Evolutionary conservation across 2,329 filamentous ascomycete species (phyloP), one percentile per base, ranked within the genome.

Genomic region (Xylaria sp.): DNA sequence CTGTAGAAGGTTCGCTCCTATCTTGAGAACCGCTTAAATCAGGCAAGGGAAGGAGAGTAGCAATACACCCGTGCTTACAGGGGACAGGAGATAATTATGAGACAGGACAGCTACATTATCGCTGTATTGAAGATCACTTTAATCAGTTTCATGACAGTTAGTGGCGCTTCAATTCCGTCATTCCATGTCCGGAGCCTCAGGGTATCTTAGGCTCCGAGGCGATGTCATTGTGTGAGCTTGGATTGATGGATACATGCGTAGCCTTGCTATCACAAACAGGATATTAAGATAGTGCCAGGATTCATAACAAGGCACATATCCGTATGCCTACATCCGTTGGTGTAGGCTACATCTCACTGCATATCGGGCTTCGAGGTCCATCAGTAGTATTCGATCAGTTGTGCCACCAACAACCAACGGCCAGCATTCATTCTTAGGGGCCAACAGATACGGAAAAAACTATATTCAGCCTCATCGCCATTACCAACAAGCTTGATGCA

Each of bases 1-100:
- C 20, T 72, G 65, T 65, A 63, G 3, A 28, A 39, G 39, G 13
- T 20, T 48, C 12, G 4, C 13, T 54, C 15, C n/a, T 51, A 28
- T 18, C 12, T 13, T 20, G 15, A n/a, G 44, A 39, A 23, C 6
- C 13, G 8, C 2, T 25, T 20, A n/a, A 58, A 20, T 41, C 32
- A 20, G 7, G 20, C 7, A 25, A 20, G 12, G 28, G 34, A 52
- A 52, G 56, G 8, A 6, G 12, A 54, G 46, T 18, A 58, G n/a
- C n/a, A 10, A 52, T 46, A 15, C 23, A 34, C 9, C 10, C 1
- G 20, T 28, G 12, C 12, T 28, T 28, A 28, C 13, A 13, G 34
- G 18, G 32, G 15, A 51, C 55, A 10, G 7, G 32, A 12, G 1
- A 18, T 20, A 2, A 28, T 23, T 12, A 64, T 39, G 18, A 54